A percentile compares a stretch with the other conserved stretches of the same genome.
These are phyloP conservation scores for Sphagnum fallax DNA, from an alignment of 228 moss, liverwort and hornwort genomes.

Conservation along the genomic window DNA sequence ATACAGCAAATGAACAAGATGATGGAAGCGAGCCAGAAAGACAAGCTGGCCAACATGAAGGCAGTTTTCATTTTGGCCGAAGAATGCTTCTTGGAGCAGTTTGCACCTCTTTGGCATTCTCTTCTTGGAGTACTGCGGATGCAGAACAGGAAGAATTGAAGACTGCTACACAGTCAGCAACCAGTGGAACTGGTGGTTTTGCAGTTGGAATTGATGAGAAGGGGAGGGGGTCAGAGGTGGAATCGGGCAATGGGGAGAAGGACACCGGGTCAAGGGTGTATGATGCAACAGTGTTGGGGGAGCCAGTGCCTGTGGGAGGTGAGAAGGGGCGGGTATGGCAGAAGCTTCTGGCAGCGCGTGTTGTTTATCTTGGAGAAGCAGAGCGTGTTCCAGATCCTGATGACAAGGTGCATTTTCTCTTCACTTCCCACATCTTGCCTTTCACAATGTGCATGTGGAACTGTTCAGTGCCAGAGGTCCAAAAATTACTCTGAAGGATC, in stretches of 20 bases:
- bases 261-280: conserved; percentile 66
- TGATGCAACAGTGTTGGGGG: conserved; percentile 75
- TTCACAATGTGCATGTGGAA: background rate
- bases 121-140: conserved; percentile 9
- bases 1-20: too few relatives aligned
- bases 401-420: conserved; percentile 46
- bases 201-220: background rate
- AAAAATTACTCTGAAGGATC: background rate
- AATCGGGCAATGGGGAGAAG: conserved; percentile 14
- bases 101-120: conserved; percentile 20
- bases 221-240: background rate
- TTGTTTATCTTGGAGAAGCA: conserved; percentile 84
- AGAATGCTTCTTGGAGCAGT: conserved; percentile 32
- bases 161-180: background rate
- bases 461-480: background rate
- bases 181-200: background rate
- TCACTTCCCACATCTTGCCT: background rate
- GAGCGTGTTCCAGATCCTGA: conserved; percentile 75
- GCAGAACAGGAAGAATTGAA: conserved; percentile 14
- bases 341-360: conserved; percentile 76
- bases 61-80: conserved; percentile 24
- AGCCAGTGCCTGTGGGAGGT: conserved; percentile 57
- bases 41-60: background rate
- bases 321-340: conserved; percentile 71
- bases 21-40: too few relatives aligned